phyloP scores from a whole-genome alignment of 164 flowering plant genomes.

The Taxillus chinensis region DNA sequence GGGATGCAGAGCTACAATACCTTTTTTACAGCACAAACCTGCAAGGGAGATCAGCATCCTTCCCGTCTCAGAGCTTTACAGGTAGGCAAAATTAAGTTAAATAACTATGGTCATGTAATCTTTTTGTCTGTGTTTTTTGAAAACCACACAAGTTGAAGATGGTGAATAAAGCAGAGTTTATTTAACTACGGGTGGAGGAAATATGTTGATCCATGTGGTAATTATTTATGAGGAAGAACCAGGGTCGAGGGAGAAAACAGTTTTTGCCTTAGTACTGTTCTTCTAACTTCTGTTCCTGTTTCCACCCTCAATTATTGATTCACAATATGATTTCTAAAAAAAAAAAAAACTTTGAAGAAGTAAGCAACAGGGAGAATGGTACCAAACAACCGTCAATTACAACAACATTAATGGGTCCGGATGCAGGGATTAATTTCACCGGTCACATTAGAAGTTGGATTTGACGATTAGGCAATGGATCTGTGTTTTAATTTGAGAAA shows the following conservation, averaged over 20 bases:
- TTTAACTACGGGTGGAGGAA: slow-evolving; percentile 6
- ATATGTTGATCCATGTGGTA: slow-evolving; percentile 6
- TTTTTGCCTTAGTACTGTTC: neutral
- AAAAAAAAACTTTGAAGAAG: neutral
- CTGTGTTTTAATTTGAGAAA: neutral
- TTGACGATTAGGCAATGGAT: neutral
- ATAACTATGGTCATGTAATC: too few relatives aligned
- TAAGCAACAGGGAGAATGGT: slow-evolving; percentile 1
- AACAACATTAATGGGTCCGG: neutral
- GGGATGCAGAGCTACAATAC: slow-evolving; percentile 65
- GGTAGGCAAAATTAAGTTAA: slow-evolving; percentile 19
- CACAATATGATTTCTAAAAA: slow-evolving; percentile 1
- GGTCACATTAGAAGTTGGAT: neutral
- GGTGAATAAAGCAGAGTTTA: slow-evolving; percentile 12
- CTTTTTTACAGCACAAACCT: slow-evolving; percentile 34
- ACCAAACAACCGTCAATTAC: neutral
- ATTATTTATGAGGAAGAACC: slow-evolving; percentile 11
- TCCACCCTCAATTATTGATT: slow-evolving; percentile 5
- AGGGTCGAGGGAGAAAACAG: slow-evolving; percentile 7
- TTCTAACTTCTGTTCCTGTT: slow-evolving; percentile 5
- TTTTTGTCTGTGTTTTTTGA: neutral
- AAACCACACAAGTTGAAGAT: neutral
- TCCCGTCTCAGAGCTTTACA: slow-evolving; percentile 44
- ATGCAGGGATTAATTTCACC: neutral
- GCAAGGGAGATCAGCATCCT: slow-evolving; percentile 45